phyloP scores from a whole-genome alignment of 2,329 filamentous ascomycete species.

The Ceratocystis lukuohia region DNA sequence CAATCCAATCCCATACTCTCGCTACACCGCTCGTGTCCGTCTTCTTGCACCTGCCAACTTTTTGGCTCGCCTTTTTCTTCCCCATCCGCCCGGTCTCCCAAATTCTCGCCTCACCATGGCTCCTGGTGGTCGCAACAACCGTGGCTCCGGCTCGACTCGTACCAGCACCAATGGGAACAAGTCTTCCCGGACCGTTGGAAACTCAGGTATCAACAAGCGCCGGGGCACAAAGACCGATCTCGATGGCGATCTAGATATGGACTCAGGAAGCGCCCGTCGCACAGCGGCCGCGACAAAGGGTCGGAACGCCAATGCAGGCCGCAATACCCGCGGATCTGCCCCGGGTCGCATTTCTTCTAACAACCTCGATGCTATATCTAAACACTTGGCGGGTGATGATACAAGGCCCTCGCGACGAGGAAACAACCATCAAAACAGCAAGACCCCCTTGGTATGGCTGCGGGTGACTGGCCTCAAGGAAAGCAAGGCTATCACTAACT shows the following conservation, averaged over 20 bases:
- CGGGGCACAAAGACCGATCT: slow-evolving; percentile 34
- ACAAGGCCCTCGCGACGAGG: slow-evolving; percentile 23
- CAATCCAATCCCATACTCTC: background rate
- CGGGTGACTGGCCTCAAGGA: slow-evolving; percentile 49
- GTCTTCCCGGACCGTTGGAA: background rate
- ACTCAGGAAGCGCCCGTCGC: slow-evolving; percentile 28
- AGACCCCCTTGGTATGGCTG: slow-evolving; percentile 25
- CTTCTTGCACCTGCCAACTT: background rate
- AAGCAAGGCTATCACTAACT: slow-evolving; percentile 54
- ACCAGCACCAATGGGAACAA: slow-evolving; percentile 20
- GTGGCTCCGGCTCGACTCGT: slow-evolving; percentile 17
- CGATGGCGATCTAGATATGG: slow-evolving; percentile 50
- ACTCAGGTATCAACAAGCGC: slow-evolving; percentile 41
- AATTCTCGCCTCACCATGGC: slow-evolving; percentile 12
- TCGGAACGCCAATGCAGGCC: slow-evolving; percentile 21
- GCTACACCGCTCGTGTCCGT: background rate
- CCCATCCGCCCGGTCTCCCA: slow-evolving; percentile 13
- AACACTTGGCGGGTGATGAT: slow-evolving; percentile 30
- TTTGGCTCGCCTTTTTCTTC: background rate
- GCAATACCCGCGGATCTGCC: slow-evolving; percentile 23
- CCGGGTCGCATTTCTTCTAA: slow-evolving; percentile 24
- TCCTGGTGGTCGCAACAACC: slow-evolving; percentile 19
- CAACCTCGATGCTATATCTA: slow-evolving; percentile 33
- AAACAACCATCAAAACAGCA: slow-evolving; percentile 15
- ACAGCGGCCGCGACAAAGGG: slow-evolving; percentile 24